Conservation (phyloP, 257 asterid species). For the Nicotiana noctiflora region DNA sequence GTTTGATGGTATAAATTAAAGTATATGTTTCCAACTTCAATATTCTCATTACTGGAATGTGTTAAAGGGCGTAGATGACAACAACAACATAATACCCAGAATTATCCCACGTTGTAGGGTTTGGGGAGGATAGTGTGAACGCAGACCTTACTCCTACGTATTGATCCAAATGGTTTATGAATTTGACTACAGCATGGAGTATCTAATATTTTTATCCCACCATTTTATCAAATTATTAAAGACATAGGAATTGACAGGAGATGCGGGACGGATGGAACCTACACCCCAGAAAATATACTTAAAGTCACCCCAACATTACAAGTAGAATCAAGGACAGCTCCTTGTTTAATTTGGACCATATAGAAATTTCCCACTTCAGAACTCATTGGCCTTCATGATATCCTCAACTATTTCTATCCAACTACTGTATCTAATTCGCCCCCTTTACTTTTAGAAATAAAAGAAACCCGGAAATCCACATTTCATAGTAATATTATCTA, state of each 20-base stretch:
- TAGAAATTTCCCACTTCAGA: not conserved
- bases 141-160: not conserved
- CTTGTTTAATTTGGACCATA: conserved; percentile 7
- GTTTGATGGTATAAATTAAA: too few relatives aligned
- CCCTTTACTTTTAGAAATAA: not conserved
- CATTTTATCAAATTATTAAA: conserved; percentile 5
- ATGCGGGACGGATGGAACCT: not conserved
- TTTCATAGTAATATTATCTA: not conserved
- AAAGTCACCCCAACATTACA: conserved; percentile 5
- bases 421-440: not conserved
- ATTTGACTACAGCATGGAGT: not conserved
- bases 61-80: too few relatives aligned
- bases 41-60: too few relatives aligned
- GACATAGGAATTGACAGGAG: conserved; percentile 1
- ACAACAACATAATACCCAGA: too few relatives aligned
- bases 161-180: not conserved
- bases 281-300: conserved; percentile 7
- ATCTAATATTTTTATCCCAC: not conserved
- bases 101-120: too few relatives aligned
- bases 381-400: not conserved
- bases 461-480: not conserved
- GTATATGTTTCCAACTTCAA: too few relatives aligned
- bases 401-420: not conserved
- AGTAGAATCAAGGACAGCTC: not conserved
- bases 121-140: too few relatives aligned